These are phyloP conservation scores for Lathyrus sativus DNA, from an alignment of 306 rosid species.

Conservation along the genomic window DNA sequence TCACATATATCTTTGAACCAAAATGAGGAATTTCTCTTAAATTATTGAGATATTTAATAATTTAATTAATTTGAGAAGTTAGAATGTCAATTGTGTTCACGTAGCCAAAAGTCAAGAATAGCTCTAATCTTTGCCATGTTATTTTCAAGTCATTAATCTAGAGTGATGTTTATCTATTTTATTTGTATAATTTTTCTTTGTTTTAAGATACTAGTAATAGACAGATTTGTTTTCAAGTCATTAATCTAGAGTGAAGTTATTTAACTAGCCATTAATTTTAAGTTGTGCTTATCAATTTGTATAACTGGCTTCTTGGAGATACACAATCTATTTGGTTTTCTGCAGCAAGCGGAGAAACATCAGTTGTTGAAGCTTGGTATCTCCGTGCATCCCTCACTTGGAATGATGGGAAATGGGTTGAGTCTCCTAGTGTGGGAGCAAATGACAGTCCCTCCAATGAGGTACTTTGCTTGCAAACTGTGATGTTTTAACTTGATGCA, in stretches of 20 bases:
- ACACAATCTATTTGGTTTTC: constrained; percentile 32
- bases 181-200: neutral
- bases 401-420: constrained; percentile 93
- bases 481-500: constrained; percentile 13
- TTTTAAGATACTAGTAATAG: neutral
- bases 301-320: constrained; percentile 6
- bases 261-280: neutral
- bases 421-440: constrained; percentile 47
- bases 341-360: constrained; percentile 73
- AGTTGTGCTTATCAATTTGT: neutral
- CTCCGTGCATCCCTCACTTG: constrained; percentile 84
- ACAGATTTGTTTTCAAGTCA: constrained; percentile 13
- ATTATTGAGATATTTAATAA: too few species aligned
- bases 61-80: constrained; percentile 16
- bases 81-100: constrained; percentile 11
- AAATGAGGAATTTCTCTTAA: too few species aligned
- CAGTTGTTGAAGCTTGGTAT: constrained; percentile 76
- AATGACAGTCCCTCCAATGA: constrained; percentile 49
- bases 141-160: constrained; percentile 18
- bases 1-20: too few species aligned
- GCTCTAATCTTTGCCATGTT: constrained; percentile 12
- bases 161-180: constrained; percentile 25
- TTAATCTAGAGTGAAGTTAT: too few species aligned
- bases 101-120: neutral
- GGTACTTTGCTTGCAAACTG: constrained; percentile 50